phyloP scores from a whole-genome alignment of 495 filamentous ascomycete species.

The Lasiosphaeria ovina region DNA sequence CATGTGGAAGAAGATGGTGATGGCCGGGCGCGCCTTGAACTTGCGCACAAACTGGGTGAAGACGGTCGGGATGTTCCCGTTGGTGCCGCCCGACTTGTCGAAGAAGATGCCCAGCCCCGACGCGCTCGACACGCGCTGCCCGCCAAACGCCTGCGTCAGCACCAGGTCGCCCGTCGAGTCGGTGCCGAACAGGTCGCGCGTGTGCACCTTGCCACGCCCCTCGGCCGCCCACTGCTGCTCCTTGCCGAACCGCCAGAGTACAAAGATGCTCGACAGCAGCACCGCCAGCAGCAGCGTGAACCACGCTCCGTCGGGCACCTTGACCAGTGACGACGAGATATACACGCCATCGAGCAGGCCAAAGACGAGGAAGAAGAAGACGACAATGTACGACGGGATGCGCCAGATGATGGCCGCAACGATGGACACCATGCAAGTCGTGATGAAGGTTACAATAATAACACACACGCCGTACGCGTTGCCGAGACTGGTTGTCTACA shows the following conservation, averaged over 20 bases:
- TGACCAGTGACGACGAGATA: conserved; percentile 62
- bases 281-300: conserved; percentile 63
- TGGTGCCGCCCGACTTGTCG: conserved; percentile 53
- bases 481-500: conserved; percentile 47
- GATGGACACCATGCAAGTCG: conserved; percentile 65
- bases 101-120: conserved; percentile 61
- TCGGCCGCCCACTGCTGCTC: conserved; percentile 71
- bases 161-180: conserved; percentile 12
- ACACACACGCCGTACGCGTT: conserved; percentile 62
- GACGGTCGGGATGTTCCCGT: conserved; percentile 48
- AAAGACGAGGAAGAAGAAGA: conserved; percentile 60
- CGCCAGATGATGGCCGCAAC: conserved; percentile 69
- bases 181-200: conserved; percentile 38
- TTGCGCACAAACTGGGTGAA: conserved; percentile 60
- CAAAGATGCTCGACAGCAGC: conserved; percentile 57
- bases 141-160: conserved; percentile 39
- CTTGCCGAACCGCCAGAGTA: conserved; percentile 74
- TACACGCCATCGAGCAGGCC: conserved; percentile 61
- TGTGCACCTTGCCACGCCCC: conserved; percentile 52
- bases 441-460: conserved; percentile 73
- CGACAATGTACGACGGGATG: conserved; percentile 52
- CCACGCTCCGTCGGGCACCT: conserved; percentile 72
- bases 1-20: conserved; percentile 59
- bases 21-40: conserved; percentile 51
- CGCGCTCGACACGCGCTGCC: conserved; percentile 35